phyloP scores from a whole-genome alignment of 2,329 filamentous ascomycete species.

The Ceratocystiopsis brevicomis region DNA sequence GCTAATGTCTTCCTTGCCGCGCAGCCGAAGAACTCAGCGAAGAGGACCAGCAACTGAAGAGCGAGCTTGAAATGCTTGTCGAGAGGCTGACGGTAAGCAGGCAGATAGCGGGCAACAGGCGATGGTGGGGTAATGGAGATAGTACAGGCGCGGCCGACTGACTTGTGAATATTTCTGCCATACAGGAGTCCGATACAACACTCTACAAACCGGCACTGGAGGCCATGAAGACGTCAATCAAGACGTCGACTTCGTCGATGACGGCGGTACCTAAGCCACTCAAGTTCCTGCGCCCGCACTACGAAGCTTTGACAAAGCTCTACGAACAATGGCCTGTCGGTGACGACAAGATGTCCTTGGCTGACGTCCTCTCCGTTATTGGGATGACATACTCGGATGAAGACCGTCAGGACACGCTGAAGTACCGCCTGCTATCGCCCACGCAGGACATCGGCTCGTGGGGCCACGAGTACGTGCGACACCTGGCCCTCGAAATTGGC shows the following conservation, averaged over 20 bases:
- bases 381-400: conserved; percentile 99
- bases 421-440: conserved; percentile 79
- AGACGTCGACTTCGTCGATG: conserved; percentile 98
- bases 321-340: conserved; percentile 80
- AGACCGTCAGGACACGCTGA: conserved; percentile 85
- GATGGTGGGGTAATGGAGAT: too few relatives aligned
- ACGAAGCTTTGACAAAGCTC: conserved; percentile 68
- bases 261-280: conserved; percentile 95
- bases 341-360: conserved; percentile 73
- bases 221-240: conserved; percentile 95
- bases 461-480: conserved; percentile 96
- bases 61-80: conserved; percentile 92
- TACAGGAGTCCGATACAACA: conserved; percentile 65
- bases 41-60: conserved; percentile 96
- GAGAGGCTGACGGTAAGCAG: conserved; percentile 68
- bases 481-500: conserved; percentile 87
- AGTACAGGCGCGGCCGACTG: too few relatives aligned
- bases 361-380: conserved; percentile 90
- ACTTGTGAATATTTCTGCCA: not conserved
- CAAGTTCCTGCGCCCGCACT: conserved; percentile 94
- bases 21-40: conserved; percentile 77
- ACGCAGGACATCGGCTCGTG: conserved; percentile 87
- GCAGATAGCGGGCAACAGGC: not conserved
- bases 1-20: conserved; percentile 10
- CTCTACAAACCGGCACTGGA: conserved; percentile 88